These are phyloP conservation scores for Umbelopsis sp. DNA, from an alignment of 371 early-diverging fungal genomes.

Conservation along the genomic window DNA sequence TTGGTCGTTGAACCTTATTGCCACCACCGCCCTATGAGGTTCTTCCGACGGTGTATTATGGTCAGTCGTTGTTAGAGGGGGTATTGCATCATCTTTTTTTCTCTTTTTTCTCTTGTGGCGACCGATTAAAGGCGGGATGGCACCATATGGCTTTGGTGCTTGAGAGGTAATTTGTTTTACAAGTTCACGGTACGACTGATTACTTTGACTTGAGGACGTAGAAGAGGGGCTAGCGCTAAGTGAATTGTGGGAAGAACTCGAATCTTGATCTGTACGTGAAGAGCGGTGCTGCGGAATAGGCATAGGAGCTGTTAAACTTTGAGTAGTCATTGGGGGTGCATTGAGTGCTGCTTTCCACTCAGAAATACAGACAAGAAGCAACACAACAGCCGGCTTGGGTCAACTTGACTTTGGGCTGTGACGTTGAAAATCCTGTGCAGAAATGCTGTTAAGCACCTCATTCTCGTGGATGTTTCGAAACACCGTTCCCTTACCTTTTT, in stretches of 20 bases:
- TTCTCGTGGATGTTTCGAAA: conserved; percentile 15
- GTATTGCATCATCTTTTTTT: conserved; percentile 9
- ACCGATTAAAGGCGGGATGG: conserved; percentile 51
- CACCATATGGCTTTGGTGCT: conserved; percentile 60
- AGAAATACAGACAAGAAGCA: not conserved
- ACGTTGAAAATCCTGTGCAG: not conserved
- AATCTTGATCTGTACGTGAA: conserved; percentile 17
- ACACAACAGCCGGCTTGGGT: too few relatives aligned
- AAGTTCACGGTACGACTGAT: conserved; percentile 54
- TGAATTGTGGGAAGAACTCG: conserved; percentile 34
- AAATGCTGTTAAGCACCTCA: not conserved
- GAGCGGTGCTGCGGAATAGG: conserved; percentile 26
- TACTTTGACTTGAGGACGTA: conserved; percentile 28
- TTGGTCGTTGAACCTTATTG: not conserved
- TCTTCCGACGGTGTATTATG: not conserved
- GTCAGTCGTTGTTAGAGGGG: not conserved
- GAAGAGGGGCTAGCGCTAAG: conserved; percentile 37
- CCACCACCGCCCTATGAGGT: not conserved
- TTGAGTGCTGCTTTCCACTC: not conserved
- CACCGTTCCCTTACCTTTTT: not conserved
- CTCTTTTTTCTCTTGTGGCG: conserved; percentile 35
- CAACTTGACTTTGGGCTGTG: not conserved
- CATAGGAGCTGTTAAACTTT: conserved; percentile 28
- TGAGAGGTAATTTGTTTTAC: conserved; percentile 48
- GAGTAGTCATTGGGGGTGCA: conserved; percentile 25